A percentile compares a stretch with the other conserved stretches of the same genome.
phyloP scores from a whole-genome alignment of 169 alveolate genomes.

The Babesia bovis region DNA sequence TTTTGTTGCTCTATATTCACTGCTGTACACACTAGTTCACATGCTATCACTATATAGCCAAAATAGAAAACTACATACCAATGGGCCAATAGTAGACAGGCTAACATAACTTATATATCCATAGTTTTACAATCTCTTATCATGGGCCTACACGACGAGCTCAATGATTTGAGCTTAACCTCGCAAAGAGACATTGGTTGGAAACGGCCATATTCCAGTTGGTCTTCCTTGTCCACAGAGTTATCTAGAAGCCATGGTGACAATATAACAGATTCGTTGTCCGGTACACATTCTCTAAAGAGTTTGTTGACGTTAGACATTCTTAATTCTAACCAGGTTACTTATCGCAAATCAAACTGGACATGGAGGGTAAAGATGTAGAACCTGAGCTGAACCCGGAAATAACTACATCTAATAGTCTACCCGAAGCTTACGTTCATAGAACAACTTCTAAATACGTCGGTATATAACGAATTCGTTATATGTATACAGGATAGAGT shows the following conservation, averaged over 20 bases:
- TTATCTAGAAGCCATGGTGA: slow-evolving; percentile 3
- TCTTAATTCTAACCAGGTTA: slow-evolving; percentile 15
- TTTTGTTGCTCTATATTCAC: too few relatives aligned
- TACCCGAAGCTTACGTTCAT: neutral
- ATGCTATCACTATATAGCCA: too few relatives aligned
- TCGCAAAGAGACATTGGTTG: slow-evolving; percentile 1
- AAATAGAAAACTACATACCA: too few relatives aligned
- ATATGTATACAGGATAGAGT: slow-evolving; percentile 47
- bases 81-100: too few relatives aligned
- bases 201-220: slow-evolving; percentile 11
- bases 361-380: slow-evolving; percentile 29
- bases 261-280: neutral
- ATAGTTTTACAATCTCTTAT: too few relatives aligned
- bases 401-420: neutral
- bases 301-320: slow-evolving; percentile 2
- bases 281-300: slow-evolving; percentile 35
- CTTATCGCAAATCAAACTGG: slow-evolving; percentile 57
- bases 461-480: neutral
- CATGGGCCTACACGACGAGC: slow-evolving; percentile 25
- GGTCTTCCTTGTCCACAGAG: slow-evolving; percentile 22
- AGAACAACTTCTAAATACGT: slow-evolving; percentile 38
- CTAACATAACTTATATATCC: too few relatives aligned
- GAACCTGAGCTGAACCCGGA: slow-evolving; percentile 13
- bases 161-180: neutral
- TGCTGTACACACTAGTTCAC: too few relatives aligned